Evolutionary conservation across 352 stramenopile genomes (phyloP).

Genomic region (Phytophthora crassamura): DNA sequence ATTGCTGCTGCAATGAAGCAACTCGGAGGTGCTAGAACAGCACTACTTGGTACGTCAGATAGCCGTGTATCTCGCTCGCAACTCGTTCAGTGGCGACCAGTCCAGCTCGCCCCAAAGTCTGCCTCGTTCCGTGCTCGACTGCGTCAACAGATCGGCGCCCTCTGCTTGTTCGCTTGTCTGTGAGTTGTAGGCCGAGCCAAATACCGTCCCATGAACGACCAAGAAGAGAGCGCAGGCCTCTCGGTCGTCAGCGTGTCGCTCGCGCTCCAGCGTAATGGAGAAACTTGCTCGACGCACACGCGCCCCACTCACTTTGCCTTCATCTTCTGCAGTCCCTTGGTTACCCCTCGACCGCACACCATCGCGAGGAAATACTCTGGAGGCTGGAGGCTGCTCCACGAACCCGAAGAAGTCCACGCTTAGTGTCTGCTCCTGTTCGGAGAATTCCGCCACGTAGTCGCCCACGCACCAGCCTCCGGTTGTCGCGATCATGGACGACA

Average conservation of each 20-base stretch:
- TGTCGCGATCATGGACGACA: conserved; percentile 19
- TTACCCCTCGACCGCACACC: background rate
- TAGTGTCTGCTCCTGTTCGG: background rate
- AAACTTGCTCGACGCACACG: no score
- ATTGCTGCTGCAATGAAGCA: no score
- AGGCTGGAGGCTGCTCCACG: no score
- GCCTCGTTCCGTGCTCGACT: background rate
- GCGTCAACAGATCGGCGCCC: conserved; percentile 1
- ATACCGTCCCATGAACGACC: conserved; percentile 5
- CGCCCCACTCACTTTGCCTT: no score
- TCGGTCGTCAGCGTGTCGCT: no score
- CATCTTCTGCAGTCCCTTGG: no score
- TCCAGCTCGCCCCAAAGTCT: conserved; percentile 7
- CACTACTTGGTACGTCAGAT: no score
- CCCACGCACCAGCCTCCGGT: conserved; percentile 21
- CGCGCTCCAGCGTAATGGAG: no score
- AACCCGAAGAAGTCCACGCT: conserved; percentile 17
- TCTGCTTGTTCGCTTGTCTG: background rate
- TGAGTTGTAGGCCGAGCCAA: conserved; percentile 7
- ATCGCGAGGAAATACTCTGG: background rate
- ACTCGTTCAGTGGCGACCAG: conserved; percentile 11
- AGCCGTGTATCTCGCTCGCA: conserved; percentile 9
- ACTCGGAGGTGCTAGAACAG: no score
- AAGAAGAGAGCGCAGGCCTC: no score
- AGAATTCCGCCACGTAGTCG: conserved; percentile 19